Percentiles rank a stretch among this genome's conserved stretches.
Conservation (phyloP, 371 early-diverging fungal genomes). For the Syncephalastrum racemosum region DNA sequence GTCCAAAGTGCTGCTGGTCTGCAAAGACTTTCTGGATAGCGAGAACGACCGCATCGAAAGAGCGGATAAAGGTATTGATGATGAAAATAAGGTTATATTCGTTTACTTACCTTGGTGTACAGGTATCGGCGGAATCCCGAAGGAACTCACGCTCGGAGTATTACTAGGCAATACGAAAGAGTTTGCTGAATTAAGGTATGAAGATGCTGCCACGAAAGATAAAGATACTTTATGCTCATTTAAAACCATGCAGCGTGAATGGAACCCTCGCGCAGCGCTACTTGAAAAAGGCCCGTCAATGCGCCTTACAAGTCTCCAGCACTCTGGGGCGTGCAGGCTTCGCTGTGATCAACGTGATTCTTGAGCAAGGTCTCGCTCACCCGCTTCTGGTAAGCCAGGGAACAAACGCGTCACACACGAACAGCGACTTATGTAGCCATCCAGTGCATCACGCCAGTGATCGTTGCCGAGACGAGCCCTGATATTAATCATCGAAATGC, state of each 20-base stretch:
- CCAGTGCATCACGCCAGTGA: conserved; percentile 79
- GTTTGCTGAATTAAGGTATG: conserved; percentile 73
- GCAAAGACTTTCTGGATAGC: conserved; percentile 65
- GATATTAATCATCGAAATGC: conserved; percentile 63
- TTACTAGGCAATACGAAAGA: conserved; percentile 79
- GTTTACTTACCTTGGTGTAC: background rate
- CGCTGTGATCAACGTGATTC: conserved; percentile 72
- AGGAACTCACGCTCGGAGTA: background rate
- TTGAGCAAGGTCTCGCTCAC: conserved; percentile 87
- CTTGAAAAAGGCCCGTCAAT: conserved; percentile 67
- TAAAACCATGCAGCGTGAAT: conserved; percentile 53
- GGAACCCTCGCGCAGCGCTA: conserved; percentile 86
- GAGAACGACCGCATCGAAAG: conserved; percentile 58
- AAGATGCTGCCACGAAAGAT: background rate
- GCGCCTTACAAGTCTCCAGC: conserved; percentile 52
- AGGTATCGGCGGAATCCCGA: background rate
- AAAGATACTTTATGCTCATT: background rate
- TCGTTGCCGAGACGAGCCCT: conserved; percentile 79
- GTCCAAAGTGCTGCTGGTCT: conserved; percentile 67
- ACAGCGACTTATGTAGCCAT: too few relatives aligned
- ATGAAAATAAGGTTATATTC: too few relatives aligned
- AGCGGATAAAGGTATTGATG: conserved; percentile 29
- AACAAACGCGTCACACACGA: background rate
- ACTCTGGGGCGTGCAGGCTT: conserved; percentile 66
- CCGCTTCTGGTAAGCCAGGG: conserved; percentile 65